Conservation (phyloP, 2,329 filamentous ascomycete species). For the Pyrenochaeta sp. region DNA sequence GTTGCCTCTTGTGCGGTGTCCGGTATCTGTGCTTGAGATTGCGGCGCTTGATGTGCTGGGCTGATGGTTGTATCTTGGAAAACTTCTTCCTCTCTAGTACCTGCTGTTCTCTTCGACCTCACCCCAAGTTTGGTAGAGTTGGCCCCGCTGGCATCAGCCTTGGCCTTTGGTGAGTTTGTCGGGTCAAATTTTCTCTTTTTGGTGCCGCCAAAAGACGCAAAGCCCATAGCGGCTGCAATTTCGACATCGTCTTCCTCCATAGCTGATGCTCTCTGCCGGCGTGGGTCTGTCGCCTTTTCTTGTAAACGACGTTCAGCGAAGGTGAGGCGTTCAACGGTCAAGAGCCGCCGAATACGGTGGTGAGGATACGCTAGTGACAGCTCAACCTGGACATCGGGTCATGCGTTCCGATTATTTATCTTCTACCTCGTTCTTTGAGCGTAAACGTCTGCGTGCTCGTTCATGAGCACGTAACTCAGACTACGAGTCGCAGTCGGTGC, state of each 20-base stretch:
- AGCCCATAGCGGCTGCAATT: constrained; percentile 76
- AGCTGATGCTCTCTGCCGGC: not conserved
- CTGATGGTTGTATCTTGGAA: not conserved
- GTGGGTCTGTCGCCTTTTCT: too few species aligned
- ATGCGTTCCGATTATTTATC: not conserved
- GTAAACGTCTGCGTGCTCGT: not conserved
- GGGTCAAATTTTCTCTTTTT: constrained; percentile 76
- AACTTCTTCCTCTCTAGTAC: not conserved
- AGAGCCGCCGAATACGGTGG: not conserved
- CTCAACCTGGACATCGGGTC: not conserved
- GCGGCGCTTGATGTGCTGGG: not conserved
- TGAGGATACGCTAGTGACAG: not conserved
- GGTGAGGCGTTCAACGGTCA: not conserved
- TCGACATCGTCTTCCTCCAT: constrained; percentile 59
- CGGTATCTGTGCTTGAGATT: constrained; percentile 4
- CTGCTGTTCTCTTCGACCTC: constrained; percentile 35
- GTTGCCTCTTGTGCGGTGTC: constrained; percentile 22
- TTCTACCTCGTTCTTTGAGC: not conserved
- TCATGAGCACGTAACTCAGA: not conserved
- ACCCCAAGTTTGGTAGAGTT: constrained; percentile 50
- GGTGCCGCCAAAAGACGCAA: constrained; percentile 72
- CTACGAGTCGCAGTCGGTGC: too few species aligned
- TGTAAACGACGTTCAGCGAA: not conserved
- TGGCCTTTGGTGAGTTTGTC: constrained; percentile 59
- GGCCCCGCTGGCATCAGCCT: constrained; percentile 38